Base-by-base conservation (phyloP, 371 early-diverging fungal species). In the Circinella minor region DNA sequence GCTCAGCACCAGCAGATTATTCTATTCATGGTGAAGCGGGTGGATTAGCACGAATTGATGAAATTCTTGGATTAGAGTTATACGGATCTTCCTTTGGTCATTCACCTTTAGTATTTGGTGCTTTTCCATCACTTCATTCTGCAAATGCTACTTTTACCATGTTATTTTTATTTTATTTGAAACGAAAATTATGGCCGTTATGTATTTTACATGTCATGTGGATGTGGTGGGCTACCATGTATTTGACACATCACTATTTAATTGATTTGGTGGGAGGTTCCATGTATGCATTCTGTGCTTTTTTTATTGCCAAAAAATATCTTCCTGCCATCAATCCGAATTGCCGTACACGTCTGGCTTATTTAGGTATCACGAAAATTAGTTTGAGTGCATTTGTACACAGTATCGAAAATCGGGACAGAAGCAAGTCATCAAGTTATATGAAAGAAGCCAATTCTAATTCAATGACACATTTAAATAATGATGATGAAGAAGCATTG, bases 161-260 rank as follows among this genome's bases (percentile, higher is more conserved):
- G 75, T 72, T 89, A 54, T 91, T 91, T 76, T 66, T 88, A 36
- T 74, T 75, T 46, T 84, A 81, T 38, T 68, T 89, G 46, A 79
- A 77, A 27, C 89, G 88, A 17, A 78, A 79, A 47, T 62, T 83
- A 51, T 79, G 81, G 61, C 88, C 88, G 4, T 68, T 88, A 5
- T 79, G 73, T 8, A 66, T 86, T 14, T 61, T 70, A 8, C 91
- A 91, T 73, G 83, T 89, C 27, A 74, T 85, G 67, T 91, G 91
- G 91, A 81, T 91, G 75, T 91, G 92, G 93, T 90, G 88, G 86
- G 82, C 91, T 1, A 92, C 92, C 68, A 89, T 93, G 87, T 93
- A 93, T 71, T 76, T 92, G 27, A 87, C 87, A 8, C 93, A 93
- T 63, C 92, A 93, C 67, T 93, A 90, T 66, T 81, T 92, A 74